phyloP scores from a whole-genome alignment of 768 basidiomycete species.

The Lyophyllum semitale region DNA sequence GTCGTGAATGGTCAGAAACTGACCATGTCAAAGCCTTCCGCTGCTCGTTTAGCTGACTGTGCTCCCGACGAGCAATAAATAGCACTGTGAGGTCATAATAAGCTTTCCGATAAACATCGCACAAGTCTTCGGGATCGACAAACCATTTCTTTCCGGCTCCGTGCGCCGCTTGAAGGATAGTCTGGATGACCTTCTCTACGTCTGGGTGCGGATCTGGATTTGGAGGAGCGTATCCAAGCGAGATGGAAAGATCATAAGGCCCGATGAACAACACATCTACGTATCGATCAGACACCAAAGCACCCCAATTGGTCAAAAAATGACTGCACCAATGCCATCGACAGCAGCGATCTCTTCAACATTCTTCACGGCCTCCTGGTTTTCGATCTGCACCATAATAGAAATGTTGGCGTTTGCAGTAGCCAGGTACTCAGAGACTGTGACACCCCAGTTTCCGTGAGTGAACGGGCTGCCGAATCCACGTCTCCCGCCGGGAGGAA shows the following conservation, averaged over 20 bases:
- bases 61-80: constrained; percentile 24
- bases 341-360: constrained; percentile 60
- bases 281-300: constrained; percentile 19
- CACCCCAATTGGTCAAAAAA: constrained; percentile 16
- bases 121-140: neutral
- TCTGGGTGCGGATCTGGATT: constrained; percentile 66
- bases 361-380: constrained; percentile 56
- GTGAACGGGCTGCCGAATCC: constrained; percentile 71
- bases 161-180: constrained; percentile 51
- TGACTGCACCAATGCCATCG: constrained; percentile 56
- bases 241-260: constrained; percentile 68
- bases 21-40: constrained; percentile 29
- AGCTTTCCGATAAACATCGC: neutral
- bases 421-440: constrained; percentile 49
- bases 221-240: constrained; percentile 60
- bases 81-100: constrained; percentile 10
- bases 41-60: constrained; percentile 22
- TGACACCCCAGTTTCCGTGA: constrained; percentile 57
- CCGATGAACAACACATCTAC: constrained; percentile 50
- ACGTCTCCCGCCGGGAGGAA: constrained; percentile 62
- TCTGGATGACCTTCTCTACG: constrained; percentile 60
- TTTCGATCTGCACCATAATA: constrained; percentile 72
- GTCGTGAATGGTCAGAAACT: neutral
- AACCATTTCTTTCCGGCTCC: constrained; percentile 67
- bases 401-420: constrained; percentile 56